Evolutionary conservation across 2,329 filamentous ascomycete species (phyloP), one percentile per base, ranked within the genome.

Genomic region (Aspergillus oerlinghausenensis): DNA sequence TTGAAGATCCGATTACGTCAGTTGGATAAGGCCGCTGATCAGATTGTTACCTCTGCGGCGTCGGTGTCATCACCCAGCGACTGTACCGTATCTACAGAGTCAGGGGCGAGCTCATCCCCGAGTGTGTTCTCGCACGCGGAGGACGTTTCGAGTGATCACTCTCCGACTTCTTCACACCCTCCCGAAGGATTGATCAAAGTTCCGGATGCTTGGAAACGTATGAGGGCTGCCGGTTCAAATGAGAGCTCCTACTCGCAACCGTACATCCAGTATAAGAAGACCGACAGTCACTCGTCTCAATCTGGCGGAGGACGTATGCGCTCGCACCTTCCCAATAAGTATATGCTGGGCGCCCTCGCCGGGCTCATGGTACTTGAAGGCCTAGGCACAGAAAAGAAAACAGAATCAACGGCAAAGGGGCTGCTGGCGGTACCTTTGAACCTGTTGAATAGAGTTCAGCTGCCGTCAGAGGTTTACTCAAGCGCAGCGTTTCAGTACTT

Each of bases 331-430:
- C 73, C 78, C 65, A 84, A 82, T 67, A 96, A 95, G 75, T 81
- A 97, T 63, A 94, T 97, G 90, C 86, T 97, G 4, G 93, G 93
- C 45, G 93, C 92, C 19, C 82, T 97, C 57, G 93, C 92, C 25
- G 92, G 91, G 14, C 79, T 97, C 19, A 96, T 97, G 92, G 82
- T 97, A 35, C 77, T 96, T 64, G 92, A 97, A 75, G 91, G 90
- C 1, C 80, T 92, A 55, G 81, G 82, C 83, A 88, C 69, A 77
- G 86, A 63, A 84, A 91, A 73, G 74, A 84, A 70, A 83, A 60
- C 67, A 0, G 86, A 89, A 51, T 80, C 80, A 1, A 80, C 86
- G 5, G 79, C 84, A 51, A 87, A 87, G 49, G 88, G 88, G 2
- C 79, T 92, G 14, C 82, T 85, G 59, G 83, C 85, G 23, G 57